Evolutionary conservation across 768 basidiomycete species (phyloP).

Genomic region (Mycena indigotica): DNA sequence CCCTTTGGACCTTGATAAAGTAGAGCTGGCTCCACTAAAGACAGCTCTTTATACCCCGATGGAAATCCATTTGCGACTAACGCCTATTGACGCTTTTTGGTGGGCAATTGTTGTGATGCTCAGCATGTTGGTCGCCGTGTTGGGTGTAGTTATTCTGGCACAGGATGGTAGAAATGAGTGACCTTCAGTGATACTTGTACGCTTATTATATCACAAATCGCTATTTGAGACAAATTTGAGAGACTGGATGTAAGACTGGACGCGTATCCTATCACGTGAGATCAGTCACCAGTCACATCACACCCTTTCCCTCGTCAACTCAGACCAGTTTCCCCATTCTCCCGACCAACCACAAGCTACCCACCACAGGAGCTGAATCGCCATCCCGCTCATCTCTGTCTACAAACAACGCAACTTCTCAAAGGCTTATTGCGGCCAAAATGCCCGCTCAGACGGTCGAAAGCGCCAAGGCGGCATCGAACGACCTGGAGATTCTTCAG

Average conservation of each 20-base stretch:
- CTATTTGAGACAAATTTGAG: too few species aligned
- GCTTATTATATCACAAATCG: too few species aligned
- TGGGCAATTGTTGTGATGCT: too few species aligned
- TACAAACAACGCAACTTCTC: neutral
- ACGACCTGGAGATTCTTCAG: slow-evolving; percentile 73
- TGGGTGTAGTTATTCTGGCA: neutral
- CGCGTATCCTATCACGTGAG: neutral
- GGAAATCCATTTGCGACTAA: neutral
- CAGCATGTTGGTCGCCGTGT: neutral
- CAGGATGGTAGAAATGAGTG: neutral
- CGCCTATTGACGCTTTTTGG: neutral
- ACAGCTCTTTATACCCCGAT: neutral
- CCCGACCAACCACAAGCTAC: neutral
- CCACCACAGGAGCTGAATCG: neutral
- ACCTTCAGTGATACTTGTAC: neutral
- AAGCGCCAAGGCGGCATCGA: neutral
- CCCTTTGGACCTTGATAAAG: too few species aligned
- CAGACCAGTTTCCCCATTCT: neutral
- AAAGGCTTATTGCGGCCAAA: slow-evolving; percentile 1
- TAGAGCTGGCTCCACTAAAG: neutral
- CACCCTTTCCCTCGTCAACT: neutral
- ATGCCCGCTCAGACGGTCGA: neutral
- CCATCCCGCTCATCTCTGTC: neutral
- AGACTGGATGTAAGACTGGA: neutral
- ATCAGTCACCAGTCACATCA: neutral